These are phyloP conservation scores for Incumbomyces lentus DNA, from an alignment of 2,329 filamentous ascomycete genomes.

Conservation along the genomic window DNA sequence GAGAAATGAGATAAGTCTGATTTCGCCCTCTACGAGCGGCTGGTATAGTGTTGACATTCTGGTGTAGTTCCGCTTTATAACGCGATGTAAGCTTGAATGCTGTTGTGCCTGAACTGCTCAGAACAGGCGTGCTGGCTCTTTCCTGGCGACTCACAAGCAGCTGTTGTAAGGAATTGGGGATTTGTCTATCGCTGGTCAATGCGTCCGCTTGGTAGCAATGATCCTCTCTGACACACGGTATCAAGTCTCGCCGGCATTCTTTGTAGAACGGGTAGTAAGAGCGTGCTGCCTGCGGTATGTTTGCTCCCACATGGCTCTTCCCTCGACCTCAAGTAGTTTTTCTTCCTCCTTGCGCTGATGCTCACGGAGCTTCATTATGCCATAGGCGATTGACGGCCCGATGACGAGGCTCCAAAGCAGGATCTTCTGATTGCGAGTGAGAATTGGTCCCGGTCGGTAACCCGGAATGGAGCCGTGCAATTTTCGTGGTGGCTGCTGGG, in stretches of 20 bases:
- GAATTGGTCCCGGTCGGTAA: constrained; percentile 5
- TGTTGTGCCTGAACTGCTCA: too few relatives aligned
- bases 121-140: too few relatives aligned
- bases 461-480: constrained; percentile 6
- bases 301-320: constrained; percentile 5
- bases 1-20: too few relatives aligned
- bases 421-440: background rate
- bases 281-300: background rate
- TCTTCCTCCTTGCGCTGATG: constrained; percentile 1
- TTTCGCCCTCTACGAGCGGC: too few relatives aligned
- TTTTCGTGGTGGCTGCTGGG: background rate
- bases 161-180: too few relatives aligned
- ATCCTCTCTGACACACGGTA: background rate
- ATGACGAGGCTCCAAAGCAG: constrained; percentile 2
- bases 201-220: too few relatives aligned
- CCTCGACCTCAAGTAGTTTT: constrained; percentile 6
- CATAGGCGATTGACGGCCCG: constrained; percentile 1
- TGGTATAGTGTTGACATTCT: too few relatives aligned
- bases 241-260: constrained; percentile 4
- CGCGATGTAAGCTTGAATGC: too few relatives aligned
- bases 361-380: constrained; percentile 1
- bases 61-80: too few relatives aligned
- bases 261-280: background rate
- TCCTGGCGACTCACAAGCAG: too few relatives aligned
- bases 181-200: too few relatives aligned